Evolutionary conservation across 306 rosid species (phyloP).

Genomic region (Elaeagnus macrophylla): DNA sequence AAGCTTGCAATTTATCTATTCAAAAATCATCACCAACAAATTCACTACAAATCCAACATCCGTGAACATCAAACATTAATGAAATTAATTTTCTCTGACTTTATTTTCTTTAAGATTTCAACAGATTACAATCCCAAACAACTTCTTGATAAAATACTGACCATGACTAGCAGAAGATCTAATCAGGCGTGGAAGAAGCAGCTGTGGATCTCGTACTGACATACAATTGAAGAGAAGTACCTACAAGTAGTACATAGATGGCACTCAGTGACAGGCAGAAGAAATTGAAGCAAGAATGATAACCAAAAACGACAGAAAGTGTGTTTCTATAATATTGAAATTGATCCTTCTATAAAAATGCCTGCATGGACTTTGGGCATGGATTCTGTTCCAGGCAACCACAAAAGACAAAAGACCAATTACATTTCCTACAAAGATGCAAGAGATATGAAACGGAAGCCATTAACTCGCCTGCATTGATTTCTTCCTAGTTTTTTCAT

Average conservation of each 20-base stretch:
- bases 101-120: constrained; percentile 1
- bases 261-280: constrained; percentile 9
- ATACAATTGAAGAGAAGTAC: constrained; percentile 80
- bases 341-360: too few relatives aligned
- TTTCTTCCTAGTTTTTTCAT: constrained; percentile 35
- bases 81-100: not conserved
- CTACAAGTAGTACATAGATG: constrained; percentile 31
- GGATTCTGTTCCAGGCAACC: too few relatives aligned
- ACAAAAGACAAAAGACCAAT: too few relatives aligned
- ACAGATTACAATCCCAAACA: constrained; percentile 8
- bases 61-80: not conserved
- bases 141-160: constrained; percentile 26
- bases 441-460: constrained; percentile 1
- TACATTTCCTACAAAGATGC: too few relatives aligned
- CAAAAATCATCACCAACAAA: not conserved
- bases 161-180: constrained; percentile 65
- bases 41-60: not conserved
- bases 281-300: constrained; percentile 9
- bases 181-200: constrained; percentile 56
- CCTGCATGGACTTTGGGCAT: too few relatives aligned
- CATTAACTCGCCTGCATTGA: constrained; percentile 50
- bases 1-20: too few relatives aligned
- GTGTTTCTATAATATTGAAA: too few relatives aligned
- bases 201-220: constrained; percentile 59
- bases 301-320: not conserved